Percentiles rank a stretch among this genome's conserved stretches.
phyloP scores from a whole-genome alignment of 768 basidiomycete genomes.

The Termitomyces sp. region DNA sequence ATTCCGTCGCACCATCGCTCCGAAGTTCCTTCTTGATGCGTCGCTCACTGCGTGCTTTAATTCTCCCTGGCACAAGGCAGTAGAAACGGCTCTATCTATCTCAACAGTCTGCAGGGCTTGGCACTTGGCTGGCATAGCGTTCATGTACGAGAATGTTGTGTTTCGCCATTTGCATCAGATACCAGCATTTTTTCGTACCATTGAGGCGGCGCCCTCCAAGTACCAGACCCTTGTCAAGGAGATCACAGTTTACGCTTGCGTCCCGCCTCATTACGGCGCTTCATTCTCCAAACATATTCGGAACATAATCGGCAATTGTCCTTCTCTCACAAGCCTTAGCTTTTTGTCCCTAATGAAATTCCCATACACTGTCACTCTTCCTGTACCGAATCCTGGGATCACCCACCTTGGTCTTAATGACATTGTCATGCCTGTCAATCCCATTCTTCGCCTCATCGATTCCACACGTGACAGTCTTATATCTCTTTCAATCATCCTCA shows the following conservation, averaged over 20 bases:
- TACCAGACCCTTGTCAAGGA: not conserved
- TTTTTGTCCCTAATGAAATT: not conserved
- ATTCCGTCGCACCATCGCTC: not conserved
- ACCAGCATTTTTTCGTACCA: not conserved
- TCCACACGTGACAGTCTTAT: not conserved
- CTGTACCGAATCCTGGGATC: not conserved
- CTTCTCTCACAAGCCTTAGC: not conserved
- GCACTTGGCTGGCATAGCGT: not conserved
- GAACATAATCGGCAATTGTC: not conserved
- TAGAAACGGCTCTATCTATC: not conserved
- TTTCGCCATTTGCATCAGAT: not conserved
- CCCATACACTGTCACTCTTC: not conserved
- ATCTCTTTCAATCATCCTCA: not conserved
- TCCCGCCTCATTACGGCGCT: not conserved
- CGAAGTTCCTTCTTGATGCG: not conserved
- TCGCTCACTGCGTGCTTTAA: not conserved
- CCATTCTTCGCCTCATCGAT: not conserved
- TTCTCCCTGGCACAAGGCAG: not conserved
- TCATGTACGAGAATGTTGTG: not conserved
- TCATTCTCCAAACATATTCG: not conserved
- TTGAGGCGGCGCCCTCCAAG: not conserved
- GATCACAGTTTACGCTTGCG: not conserved
- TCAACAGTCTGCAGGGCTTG: not conserved
- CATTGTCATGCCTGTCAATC: not conserved
- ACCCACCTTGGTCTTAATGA: not conserved